Evolutionary conservation across 495 filamentous ascomycete genomes (phyloP).

Genomic region (Bryoglossum gracile): DNA sequence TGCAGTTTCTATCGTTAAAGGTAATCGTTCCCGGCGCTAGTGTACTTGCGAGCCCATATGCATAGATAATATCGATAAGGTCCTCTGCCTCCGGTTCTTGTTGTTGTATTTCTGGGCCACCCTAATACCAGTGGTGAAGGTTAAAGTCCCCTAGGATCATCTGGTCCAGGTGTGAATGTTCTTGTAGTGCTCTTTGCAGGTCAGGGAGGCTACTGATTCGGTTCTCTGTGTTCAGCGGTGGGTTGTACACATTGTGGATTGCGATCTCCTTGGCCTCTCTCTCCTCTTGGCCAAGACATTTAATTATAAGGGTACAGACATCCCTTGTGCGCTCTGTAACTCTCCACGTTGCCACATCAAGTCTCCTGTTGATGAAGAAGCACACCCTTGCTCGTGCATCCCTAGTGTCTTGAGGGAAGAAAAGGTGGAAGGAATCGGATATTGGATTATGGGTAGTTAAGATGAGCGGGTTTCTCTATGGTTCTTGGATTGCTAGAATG

Average conservation of each 20-base stretch:
- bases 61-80: background rate
- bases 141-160: background rate
- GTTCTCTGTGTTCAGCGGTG: background rate
- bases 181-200: background rate
- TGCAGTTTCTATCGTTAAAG: background rate
- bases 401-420: background rate
- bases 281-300: background rate
- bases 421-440: constrained; percentile 6
- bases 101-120: background rate
- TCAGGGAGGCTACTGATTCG: background rate
- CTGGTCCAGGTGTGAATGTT: background rate
- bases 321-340: background rate
- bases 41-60: background rate
- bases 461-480: constrained; percentile 24
- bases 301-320: background rate
- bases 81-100: background rate
- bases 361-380: background rate
- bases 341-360: background rate
- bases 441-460: constrained; percentile 16
- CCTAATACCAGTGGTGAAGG: background rate
- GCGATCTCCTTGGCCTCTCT: background rate
- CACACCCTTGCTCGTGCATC: background rate
- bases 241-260: background rate
- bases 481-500: constrained; percentile 24
- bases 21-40: background rate